These are phyloP conservation scores for Teratosphaeria nubilosa DNA, from an alignment of 2,329 filamentous ascomycete species.

Conservation along the genomic window DNA sequence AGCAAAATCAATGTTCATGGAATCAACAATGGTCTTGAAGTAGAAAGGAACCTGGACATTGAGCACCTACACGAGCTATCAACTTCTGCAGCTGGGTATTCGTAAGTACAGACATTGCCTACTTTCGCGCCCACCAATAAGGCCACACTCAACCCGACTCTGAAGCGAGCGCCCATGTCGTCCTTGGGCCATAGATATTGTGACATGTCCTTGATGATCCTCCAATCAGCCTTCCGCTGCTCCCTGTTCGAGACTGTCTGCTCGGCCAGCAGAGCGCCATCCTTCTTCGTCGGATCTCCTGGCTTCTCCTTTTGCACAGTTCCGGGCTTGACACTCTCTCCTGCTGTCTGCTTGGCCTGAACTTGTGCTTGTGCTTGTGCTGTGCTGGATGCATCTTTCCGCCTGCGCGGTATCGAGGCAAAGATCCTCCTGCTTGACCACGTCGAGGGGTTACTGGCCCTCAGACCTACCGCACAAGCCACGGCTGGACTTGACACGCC, in stretches of 20 bases:
- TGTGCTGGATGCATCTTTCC: slow-evolving; percentile 28
- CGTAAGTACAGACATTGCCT: slow-evolving; percentile 10
- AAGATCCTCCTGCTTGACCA: slow-evolving; percentile 31
- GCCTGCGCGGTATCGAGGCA: slow-evolving; percentile 32
- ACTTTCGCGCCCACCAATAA: slow-evolving; percentile 82
- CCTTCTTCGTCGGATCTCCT: slow-evolving; percentile 18
- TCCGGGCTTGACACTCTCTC: slow-evolving; percentile 26
- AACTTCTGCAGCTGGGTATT: slow-evolving; percentile 12
- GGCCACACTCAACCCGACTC: slow-evolving; percentile 74
- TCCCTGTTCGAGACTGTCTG: slow-evolving; percentile 63
- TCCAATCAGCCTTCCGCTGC: slow-evolving; percentile 95
- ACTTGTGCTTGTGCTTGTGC: slow-evolving; percentile 8
- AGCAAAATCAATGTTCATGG: slow-evolving; percentile 93
- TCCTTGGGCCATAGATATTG: slow-evolving; percentile 93
- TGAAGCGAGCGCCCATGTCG: slow-evolving; percentile 68
- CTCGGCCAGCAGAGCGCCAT: slow-evolving; percentile 44
- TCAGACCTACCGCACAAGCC: slow-evolving; percentile 4
- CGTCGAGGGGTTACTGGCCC: slow-evolving; percentile 1
- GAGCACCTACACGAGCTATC: slow-evolving; percentile 47
- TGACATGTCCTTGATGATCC: slow-evolving; percentile 96
- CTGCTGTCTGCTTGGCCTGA: slow-evolving; percentile 15
- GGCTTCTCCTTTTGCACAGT: slow-evolving; percentile 24
- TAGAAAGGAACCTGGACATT: slow-evolving; percentile 99
- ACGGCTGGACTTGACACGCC: not conserved
- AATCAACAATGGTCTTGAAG: slow-evolving; percentile 95